Evolutionary conservation across 495 filamentous ascomycete species (phyloP).

Genomic region (Tuber microsphaerosporum): DNA sequence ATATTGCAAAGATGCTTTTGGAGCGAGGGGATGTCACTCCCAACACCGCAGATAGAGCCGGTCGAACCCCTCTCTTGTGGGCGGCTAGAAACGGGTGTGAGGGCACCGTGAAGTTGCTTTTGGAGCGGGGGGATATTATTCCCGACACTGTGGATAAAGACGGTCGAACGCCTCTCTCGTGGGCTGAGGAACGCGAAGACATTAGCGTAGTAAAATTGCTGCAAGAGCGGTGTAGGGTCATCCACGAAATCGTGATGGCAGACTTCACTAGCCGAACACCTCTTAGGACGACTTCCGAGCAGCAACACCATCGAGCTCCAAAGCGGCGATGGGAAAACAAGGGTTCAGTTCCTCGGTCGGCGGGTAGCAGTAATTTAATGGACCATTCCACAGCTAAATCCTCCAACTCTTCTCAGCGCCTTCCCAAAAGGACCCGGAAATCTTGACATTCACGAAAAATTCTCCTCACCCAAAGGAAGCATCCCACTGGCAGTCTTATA

Average conservation of each 20-base stretch:
- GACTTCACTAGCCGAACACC: neutral
- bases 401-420: neutral
- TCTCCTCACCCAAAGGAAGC: no score
- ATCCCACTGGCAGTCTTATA: no score
- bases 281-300: neutral
- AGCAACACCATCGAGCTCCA: neutral
- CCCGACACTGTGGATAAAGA: no score
- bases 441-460: neutral
- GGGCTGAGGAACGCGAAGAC: neutral
- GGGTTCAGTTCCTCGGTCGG: neutral
- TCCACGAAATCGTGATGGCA: neutral
- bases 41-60: no score
- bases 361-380: neutral
- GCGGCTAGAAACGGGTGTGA: no score
- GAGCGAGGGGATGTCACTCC: no score
- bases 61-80: no score
- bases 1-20: no score
- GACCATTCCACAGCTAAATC: neutral
- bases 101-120: no score
- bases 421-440: neutral
- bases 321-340: neutral
- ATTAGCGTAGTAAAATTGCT: no score
- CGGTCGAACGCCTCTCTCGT: neutral
- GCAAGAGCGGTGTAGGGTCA: neutral
- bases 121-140: no score